Evolutionary conservation across 2,329 filamentous ascomycete genomes (phyloP).

Genomic region (Ophiostoma himal-ulmi): DNA sequence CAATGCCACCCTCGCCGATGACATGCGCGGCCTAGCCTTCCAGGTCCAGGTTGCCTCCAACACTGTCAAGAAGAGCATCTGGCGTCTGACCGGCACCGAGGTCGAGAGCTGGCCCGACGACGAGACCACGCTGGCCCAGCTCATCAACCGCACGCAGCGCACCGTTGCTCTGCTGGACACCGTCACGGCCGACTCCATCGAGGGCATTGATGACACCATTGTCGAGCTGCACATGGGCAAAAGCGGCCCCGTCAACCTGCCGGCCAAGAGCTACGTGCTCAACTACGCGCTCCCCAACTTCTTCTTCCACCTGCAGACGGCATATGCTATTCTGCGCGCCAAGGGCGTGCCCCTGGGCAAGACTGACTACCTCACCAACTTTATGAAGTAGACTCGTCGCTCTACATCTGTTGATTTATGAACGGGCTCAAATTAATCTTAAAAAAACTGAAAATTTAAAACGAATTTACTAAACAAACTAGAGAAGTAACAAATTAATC

Average conservation of each 20-base stretch:
- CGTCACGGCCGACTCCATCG: slow-evolving; percentile 29
- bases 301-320: slow-evolving; percentile 53
- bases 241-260: slow-evolving; percentile 21
- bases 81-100: slow-evolving; percentile 29
- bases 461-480: neutral
- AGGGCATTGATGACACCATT: slow-evolving; percentile 28
- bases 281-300: slow-evolving; percentile 51
- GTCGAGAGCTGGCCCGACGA: slow-evolving; percentile 29
- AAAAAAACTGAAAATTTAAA: neutral
- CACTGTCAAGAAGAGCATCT: slow-evolving; percentile 30
- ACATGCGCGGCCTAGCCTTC: slow-evolving; percentile 36
- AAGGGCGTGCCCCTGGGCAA: slow-evolving; percentile 56
- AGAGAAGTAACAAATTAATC: neutral
- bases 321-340: slow-evolving; percentile 51
- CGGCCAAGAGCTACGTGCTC: slow-evolving; percentile 37
- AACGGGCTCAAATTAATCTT: neutral
- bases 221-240: slow-evolving; percentile 29
- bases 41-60: slow-evolving; percentile 34
- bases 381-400: slow-evolving; percentile 18
- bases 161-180: slow-evolving; percentile 31
- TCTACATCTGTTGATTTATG: neutral
- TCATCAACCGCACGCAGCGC: slow-evolving; percentile 31
- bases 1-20: slow-evolving; percentile 30
- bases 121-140: slow-evolving; percentile 34
- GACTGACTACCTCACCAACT: slow-evolving; percentile 43